phyloP scores from a whole-genome alignment of 306 rosid species.

The Neltuma alba region DNA sequence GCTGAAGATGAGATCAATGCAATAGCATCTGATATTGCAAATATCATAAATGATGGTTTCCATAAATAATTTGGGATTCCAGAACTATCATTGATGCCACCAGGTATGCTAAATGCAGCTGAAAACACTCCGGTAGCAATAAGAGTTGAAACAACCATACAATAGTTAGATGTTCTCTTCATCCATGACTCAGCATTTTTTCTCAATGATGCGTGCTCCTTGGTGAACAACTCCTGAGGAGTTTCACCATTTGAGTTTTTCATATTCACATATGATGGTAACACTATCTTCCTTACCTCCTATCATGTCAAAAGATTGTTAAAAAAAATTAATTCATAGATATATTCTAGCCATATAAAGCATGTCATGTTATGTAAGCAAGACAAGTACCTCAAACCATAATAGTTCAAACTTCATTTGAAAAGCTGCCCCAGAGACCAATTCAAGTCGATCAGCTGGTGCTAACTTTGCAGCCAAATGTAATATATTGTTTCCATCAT shows the following conservation, averaged over 20 bases:
- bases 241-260: not conserved
- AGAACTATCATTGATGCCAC: not conserved
- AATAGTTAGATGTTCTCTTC: not conserved
- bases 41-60: not conserved
- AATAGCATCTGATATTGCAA: constrained; percentile 26
- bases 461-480: no score
- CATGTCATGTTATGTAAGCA: no score
- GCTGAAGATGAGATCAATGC: constrained; percentile 31
- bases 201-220: not conserved
- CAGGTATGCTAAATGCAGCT: not conserved
- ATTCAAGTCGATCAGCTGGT: no score
- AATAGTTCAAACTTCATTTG: no score
- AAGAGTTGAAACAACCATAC: not conserved
- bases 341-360: no score
- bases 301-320: not conserved
- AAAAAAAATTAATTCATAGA: not conserved
- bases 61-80: not conserved
- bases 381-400: no score
- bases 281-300: constrained; percentile 28
- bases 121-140: not conserved
- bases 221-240: not conserved
- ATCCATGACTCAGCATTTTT: not conserved
- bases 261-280: not conserved
- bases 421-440: no score
- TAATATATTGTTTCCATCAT: no score